Conservation (phyloP, 208 protist genomes). For the Leishmania amazonensis region DNA sequence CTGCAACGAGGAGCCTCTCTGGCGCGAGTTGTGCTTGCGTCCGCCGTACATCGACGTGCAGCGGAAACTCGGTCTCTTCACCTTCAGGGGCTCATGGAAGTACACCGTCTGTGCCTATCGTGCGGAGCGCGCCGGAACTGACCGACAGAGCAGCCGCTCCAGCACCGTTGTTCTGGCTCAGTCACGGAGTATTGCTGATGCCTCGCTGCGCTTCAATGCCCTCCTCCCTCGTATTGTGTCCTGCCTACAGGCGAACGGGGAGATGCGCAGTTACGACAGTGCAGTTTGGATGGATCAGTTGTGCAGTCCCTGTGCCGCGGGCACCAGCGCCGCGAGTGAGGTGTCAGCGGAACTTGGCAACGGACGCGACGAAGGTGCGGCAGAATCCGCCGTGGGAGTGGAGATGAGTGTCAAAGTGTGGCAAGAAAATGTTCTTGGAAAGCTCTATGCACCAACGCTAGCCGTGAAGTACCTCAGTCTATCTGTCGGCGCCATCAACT, state of each 20-base stretch:
- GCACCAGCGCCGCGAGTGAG: not conserved
- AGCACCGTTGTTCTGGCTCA: not conserved
- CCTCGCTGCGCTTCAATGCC: not conserved
- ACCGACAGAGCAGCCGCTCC: not conserved
- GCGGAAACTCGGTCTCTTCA: constrained; percentile 31
- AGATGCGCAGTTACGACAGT: not conserved
- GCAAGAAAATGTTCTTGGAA: constrained; percentile 6
- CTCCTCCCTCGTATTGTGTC: constrained; percentile 8
- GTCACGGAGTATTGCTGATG: constrained; percentile 1
- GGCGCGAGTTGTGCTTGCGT: constrained; percentile 22
- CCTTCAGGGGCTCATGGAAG: constrained; percentile 42
- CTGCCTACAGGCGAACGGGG: not conserved
- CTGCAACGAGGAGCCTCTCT: constrained; percentile 29
- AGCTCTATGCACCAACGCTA: constrained; percentile 3
- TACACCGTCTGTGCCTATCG: constrained; percentile 21
- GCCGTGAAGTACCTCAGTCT: constrained; percentile 14
- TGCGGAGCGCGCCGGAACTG: not conserved
- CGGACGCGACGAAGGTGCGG: not conserved
- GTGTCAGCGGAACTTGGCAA: not conserved
- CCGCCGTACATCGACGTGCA: constrained; percentile 26
- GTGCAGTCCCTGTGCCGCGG: not conserved
- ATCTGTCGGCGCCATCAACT: constrained; percentile 29
- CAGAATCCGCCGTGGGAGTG: not conserved
- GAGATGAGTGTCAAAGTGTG: not conserved
- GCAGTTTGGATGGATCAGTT: not conserved